Conservation (phyloP, 169 alveolate genomes). For the Plasmodium chabaudi region DNA sequence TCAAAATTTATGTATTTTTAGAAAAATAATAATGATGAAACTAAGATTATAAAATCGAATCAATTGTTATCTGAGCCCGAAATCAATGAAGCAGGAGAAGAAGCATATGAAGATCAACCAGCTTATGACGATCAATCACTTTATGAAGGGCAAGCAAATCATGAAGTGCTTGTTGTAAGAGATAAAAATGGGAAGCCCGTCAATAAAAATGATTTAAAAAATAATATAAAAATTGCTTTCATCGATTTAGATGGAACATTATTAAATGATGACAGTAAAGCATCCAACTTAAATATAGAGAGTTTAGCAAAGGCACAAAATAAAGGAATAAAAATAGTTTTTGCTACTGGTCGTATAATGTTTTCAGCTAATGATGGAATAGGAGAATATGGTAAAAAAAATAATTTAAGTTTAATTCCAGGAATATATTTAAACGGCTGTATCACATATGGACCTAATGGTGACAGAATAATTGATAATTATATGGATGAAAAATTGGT, state of each 20-base stretch:
- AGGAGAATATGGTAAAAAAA: constrained; percentile 5
- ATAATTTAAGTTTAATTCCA: constrained; percentile 53
- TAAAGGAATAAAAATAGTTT: constrained; percentile 38
- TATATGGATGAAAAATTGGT: constrained; percentile 39
- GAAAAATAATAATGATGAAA: too few species aligned
- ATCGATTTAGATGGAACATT: constrained; percentile 65
- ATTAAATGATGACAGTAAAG: constrained; percentile 17
- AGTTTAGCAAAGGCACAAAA: constrained; percentile 42
- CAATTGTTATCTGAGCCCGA: too few species aligned
- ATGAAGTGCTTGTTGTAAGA: not conserved
- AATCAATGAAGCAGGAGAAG: too few species aligned
- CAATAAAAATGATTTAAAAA: constrained; percentile 6
- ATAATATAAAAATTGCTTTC: constrained; percentile 45
- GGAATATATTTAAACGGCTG: constrained; percentile 81
- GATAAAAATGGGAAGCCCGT: constrained; percentile 16
- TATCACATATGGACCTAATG: constrained; percentile 74
- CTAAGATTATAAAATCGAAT: too few species aligned
- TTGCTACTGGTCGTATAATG: constrained; percentile 37
- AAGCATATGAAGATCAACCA: too few species aligned
- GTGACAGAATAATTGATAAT: constrained; percentile 38
- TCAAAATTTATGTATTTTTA: too few species aligned
- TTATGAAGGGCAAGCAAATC: too few species aligned
- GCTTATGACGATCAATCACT: too few species aligned
- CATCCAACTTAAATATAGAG: constrained; percentile 25
- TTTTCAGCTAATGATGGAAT: constrained; percentile 22